Percentiles rank a stretch among this genome's conserved stretches.
These are phyloP conservation scores for Theileria annulata DNA, from an alignment of 169 alveolate species.

Conservation along the genomic window DNA sequence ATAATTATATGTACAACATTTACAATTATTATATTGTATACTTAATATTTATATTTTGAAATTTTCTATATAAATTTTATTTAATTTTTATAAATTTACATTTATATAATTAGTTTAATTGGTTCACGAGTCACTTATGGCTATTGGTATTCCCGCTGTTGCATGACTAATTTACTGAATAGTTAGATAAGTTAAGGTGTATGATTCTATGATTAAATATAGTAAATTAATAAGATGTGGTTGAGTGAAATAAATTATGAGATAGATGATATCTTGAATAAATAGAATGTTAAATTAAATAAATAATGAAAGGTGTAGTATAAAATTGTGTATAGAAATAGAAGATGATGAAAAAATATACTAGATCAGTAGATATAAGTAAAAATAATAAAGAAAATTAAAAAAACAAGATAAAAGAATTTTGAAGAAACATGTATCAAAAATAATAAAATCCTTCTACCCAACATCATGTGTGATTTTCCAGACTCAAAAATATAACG, in stretches of 20 bases:
- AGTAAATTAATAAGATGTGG: neutral
- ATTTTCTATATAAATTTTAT: too few relatives aligned
- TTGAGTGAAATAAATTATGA: neutral
- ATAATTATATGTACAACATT: too few relatives aligned
- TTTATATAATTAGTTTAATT: too few relatives aligned
- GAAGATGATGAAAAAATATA: too few relatives aligned
- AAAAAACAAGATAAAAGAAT: neutral
- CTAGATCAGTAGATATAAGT: neutral
- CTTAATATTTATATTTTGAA: too few relatives aligned
- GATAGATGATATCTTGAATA: neutral
- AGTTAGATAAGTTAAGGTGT: neutral
- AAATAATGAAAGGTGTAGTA: too few relatives aligned
- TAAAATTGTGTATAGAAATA: too few relatives aligned
- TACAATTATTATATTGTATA: too few relatives aligned
- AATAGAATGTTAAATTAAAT: neutral
- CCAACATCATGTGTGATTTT: constrained; percentile 15
- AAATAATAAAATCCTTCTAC: constrained; percentile 2
- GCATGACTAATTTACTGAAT: neutral
- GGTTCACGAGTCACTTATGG: too few relatives aligned
- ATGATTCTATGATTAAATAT: neutral
- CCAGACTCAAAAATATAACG: neutral
- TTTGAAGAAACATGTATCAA: neutral
- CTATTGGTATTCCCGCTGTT: neutral
- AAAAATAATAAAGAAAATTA: too few relatives aligned
- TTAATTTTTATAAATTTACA: too few relatives aligned